Evolutionary conservation across 2,329 filamentous ascomycete genomes (phyloP), one percentile per base, ranked within the genome.

Genomic region (Neoarthrinium moseri): DNA sequence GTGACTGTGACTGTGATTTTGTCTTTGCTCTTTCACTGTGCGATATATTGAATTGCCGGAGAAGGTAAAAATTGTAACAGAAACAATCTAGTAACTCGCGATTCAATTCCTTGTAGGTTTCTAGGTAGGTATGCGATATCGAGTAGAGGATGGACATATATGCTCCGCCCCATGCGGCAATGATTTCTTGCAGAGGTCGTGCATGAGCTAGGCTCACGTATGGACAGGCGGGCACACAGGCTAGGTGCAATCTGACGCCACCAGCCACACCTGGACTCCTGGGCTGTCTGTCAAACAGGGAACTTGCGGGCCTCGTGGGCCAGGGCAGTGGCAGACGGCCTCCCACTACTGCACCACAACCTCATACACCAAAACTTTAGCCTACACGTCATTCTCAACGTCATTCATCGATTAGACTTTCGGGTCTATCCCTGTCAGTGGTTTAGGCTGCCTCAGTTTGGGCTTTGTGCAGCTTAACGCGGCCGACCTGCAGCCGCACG

Each of bases 331-430:
- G 38, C n/a, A 18, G 17, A 47, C 26, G 27, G 20, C 17, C 41
- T 32, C 43, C 35, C 21, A 40, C 39, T 35, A 34, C 11, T 13
- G n/a, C n/a, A n/a, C n/a, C n/a, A n/a, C 20, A 46, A 47, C 50
- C 45, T 47, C 38, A 54, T 53, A 46, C 50, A 52, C 51, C 47
- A 49, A 45, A n/a, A 21, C 34, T n/a, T 22, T 29, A 24, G 30
- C 38, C 29, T 37, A 47, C 15, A 52, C 52, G 55, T 57, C 55
- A 57, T 57, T 23, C 3, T 47, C 48, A 51, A 57, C 55, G 55
- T 57, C 52, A 57, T 37, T 34, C 36, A 20, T 30, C 4, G 27
- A 26, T 39, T 48, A 49, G 20, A 35, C 18, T 41, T 44, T 43
- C 18, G 8, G 42, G 36, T 17, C 32, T 17, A 44, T 29, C 35